These are phyloP conservation scores for Lentinula detonsa DNA, from an alignment of 768 basidiomycete genomes.

Conservation along the genomic window DNA sequence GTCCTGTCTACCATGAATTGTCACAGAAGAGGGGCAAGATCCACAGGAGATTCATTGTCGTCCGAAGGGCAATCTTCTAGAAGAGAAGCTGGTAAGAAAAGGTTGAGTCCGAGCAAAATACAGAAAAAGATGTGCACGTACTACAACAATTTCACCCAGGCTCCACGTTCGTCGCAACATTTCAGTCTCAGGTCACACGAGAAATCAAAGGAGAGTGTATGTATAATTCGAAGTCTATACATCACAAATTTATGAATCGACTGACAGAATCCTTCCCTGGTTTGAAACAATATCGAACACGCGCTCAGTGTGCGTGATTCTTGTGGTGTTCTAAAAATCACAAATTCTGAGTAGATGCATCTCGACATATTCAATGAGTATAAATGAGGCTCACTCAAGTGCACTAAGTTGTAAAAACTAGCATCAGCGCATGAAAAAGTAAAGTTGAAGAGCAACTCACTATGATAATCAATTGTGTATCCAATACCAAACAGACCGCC, in stretches of 20 bases:
- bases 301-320: conserved; percentile 72
- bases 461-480: conserved; percentile 87
- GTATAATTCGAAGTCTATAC: background rate
- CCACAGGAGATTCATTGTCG: too few species aligned
- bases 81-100: too few species aligned
- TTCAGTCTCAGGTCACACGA: background rate
- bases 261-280: background rate
- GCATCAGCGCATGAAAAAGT: background rate
- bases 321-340: conserved; percentile 72
- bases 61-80: too few species aligned
- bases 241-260: background rate
- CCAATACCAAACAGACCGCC: conserved; percentile 67
- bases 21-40: too few species aligned
- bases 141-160: too few species aligned
- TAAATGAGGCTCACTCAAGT: conserved; percentile 58
- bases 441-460: conserved; percentile 40
- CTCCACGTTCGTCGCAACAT: too few species aligned
- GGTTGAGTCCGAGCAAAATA: too few species aligned
- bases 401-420: conserved; percentile 44
- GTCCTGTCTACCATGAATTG: too few species aligned
- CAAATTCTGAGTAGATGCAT: background rate
- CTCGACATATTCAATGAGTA: background rate
- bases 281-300: background rate
- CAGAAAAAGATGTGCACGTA: too few species aligned
- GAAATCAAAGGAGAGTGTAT: background rate